Conservation (phyloP, 257 asterid genomes). For the Nicotiana sylvestris region DNA sequence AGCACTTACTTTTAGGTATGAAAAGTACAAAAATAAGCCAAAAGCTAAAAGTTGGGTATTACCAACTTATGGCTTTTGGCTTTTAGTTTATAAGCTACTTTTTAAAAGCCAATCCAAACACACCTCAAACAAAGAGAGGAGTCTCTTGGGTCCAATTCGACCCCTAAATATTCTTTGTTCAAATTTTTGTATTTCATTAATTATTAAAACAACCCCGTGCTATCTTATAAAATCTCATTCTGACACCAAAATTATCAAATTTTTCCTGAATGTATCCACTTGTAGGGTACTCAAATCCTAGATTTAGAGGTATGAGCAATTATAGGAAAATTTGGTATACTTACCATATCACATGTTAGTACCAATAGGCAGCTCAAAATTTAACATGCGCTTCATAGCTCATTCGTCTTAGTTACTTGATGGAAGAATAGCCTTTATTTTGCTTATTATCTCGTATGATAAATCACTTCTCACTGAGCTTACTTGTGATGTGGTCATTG, state of each 20-base stretch:
- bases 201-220: not conserved
- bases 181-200: not conserved
- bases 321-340: not conserved
- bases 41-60: too few species aligned
- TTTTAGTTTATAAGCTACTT: too few species aligned
- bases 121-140: not conserved
- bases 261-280: not conserved
- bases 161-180: not conserved
- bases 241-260: not conserved
- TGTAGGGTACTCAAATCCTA: not conserved
- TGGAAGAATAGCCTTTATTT: not conserved
- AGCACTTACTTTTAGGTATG: too few species aligned
- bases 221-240: not conserved
- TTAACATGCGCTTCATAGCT: not conserved
- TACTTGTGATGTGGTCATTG: not conserved
- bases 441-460: not conserved
- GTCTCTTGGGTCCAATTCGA: not conserved
- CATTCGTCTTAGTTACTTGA: not conserved
- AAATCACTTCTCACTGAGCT: not conserved
- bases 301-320: not conserved
- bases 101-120: too few species aligned
- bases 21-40: too few species aligned
- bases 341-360: not conserved
- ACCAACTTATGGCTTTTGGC: too few species aligned
- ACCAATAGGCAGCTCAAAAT: slow-evolving; percentile 1